phyloP scores from a whole-genome alignment of 2,329 filamentous ascomycete genomes.

The Sarocladium brachiariae region DNA sequence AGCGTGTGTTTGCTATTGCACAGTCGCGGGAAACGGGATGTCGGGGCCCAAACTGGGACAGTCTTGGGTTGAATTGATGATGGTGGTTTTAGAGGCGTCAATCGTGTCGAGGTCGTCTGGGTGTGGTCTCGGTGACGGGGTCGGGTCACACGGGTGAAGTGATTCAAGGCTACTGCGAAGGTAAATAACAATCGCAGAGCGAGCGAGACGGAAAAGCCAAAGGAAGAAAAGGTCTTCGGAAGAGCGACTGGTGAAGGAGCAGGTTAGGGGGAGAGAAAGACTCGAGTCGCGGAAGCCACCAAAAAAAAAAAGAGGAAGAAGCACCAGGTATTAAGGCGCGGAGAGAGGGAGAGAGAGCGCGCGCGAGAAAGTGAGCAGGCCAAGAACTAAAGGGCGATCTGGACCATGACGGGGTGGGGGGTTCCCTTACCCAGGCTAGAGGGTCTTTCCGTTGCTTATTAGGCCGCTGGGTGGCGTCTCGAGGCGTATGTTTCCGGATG shows the following conservation, averaged over 20 bases:
- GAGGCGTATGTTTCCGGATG: too few relatives aligned
- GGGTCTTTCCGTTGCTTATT: neutral
- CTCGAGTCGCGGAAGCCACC: neutral
- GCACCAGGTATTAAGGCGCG: too few relatives aligned
- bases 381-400: constrained; percentile 4
- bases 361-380: neutral
- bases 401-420: neutral
- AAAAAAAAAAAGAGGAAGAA: neutral
- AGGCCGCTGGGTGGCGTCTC: too few relatives aligned
- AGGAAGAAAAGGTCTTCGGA: neutral
- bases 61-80: too few relatives aligned
- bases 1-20: too few relatives aligned
- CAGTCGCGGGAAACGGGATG: too few relatives aligned
- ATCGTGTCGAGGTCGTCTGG: neutral
- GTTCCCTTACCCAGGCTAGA: neutral
- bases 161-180: neutral
- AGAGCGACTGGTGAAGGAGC: neutral
- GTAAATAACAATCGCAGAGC: neutral
- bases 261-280: neutral
- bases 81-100: too few relatives aligned
- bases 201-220: neutral
- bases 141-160: neutral
- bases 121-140: neutral
- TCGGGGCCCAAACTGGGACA: too few relatives aligned
- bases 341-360: too few relatives aligned